Conservation (phyloP, 257 asterid genomes). For the Solanum lignicaule region DNA sequence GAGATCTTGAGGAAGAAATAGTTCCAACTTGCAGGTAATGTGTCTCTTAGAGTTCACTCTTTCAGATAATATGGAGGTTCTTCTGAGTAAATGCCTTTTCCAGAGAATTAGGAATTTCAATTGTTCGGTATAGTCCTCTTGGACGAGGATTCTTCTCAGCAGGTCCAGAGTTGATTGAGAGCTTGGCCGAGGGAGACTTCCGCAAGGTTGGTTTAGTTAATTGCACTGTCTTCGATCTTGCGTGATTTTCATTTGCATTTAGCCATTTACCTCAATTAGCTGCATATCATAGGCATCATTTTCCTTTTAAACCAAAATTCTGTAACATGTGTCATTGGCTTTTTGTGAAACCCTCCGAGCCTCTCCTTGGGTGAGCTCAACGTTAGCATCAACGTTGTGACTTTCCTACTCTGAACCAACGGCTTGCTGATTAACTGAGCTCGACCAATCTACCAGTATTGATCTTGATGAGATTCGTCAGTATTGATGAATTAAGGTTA, state of each 20-base stretch:
- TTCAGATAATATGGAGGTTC: background rate
- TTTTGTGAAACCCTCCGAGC: background rate
- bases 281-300: background rate
- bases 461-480: background rate
- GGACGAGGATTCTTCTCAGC: slow-evolving; percentile 24
- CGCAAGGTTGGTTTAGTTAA: slow-evolving; percentile 12
- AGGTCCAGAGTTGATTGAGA: slow-evolving; percentile 15
- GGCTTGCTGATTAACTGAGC: background rate
- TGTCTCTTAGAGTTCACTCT: background rate
- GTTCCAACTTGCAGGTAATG: slow-evolving; percentile 25
- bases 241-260: background rate
- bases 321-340: background rate
- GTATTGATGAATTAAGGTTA: background rate
- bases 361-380: background rate
- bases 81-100: background rate
- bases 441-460: background rate
- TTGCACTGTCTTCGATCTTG: background rate
- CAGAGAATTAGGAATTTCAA: slow-evolving; percentile 26
- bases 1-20: slow-evolving; percentile 17
- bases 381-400: background rate
- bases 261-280: background rate
- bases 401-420: background rate
- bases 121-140: slow-evolving; percentile 31
- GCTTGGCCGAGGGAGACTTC: slow-evolving; percentile 11
- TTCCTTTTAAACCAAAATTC: background rate